Base-by-base conservation (phyloP, 1,139 yeast genomes). In the Candida tunisiensis region DNA sequence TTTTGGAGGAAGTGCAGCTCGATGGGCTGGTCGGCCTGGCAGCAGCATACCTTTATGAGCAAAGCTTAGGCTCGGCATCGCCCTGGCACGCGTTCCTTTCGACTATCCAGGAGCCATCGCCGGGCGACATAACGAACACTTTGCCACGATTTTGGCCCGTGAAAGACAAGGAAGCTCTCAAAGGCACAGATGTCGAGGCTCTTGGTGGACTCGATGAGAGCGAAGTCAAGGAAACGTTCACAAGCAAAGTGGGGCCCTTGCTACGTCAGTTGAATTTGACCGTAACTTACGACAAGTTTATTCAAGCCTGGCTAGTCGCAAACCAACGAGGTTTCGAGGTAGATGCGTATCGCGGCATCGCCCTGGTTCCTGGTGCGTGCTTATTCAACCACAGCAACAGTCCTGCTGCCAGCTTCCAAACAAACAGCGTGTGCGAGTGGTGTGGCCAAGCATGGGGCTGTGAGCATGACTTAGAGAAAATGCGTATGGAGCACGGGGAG, bases 321-420 rank as follows among this genome's bases (percentile, higher is more conserved):
- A 69, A 83, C 1, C 71, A 92, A 1, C 60, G 93, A 33, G 83
- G 85, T 1, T 82, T 83, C 45, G 73, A 72, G 29, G 70, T 85
- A 12, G 95, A 85, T 46, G 62, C 60, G 26, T 82, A 53, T 45
- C 79, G 74, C 40, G 78, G 73, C 16, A 61, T 75, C 22, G 79
- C 78, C 0, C 54, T 85, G 33, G 93, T 83, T 17, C 94, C 95
- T 0, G 85, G 85, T 10, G 95, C 94, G 0, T 93, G 85, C 48
- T 55, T 85, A 27, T 83, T 83, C 53, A 83, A 83, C 39, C 94
- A 82, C 45, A 55, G 66, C 21, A 62, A 64, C 7, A 57, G 35
- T 7, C 57, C 64, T 24, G 62, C 70, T 40, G 83, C 75, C 5
- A 80, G 77, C 47, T 83, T 83, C 45, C 78, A 75, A 30, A 64